phyloP scores from a whole-genome alignment of 1,139 yeast genomes.

The Lodderomyces metapsilosis region DNA sequence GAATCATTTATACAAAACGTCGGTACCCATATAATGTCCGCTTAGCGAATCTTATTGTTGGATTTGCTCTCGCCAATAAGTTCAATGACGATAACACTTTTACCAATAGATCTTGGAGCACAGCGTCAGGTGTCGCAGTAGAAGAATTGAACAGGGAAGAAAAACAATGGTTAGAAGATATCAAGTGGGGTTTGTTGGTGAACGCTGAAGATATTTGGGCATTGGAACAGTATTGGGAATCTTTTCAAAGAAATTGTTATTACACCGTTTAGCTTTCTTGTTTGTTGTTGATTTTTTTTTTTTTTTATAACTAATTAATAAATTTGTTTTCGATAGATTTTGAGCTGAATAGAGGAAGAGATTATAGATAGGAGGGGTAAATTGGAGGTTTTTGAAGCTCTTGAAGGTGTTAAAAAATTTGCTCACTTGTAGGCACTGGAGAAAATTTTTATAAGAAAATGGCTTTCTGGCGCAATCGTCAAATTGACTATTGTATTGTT shows the following conservation, averaged over 20 bases:
- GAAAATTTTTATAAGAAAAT: not conserved
- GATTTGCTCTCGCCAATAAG: slow-evolving; percentile 85
- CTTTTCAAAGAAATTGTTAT: slow-evolving; percentile 35
- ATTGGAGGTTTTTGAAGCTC: too few relatives aligned
- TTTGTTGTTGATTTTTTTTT: not conserved
- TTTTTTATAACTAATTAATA: not conserved
- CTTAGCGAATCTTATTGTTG: slow-evolving; percentile 38
- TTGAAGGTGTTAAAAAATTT: too few relatives aligned
- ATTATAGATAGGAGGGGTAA: too few relatives aligned
- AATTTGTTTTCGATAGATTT: not conserved
- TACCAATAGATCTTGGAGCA: slow-evolving; percentile 92
- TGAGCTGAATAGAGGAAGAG: too few relatives aligned
- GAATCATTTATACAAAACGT: too few relatives aligned
- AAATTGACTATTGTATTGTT: not conserved
- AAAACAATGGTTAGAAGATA: slow-evolving; percentile 64
- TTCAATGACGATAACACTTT: slow-evolving; percentile 96
- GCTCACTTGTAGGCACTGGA: not conserved
- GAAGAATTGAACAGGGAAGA: slow-evolving; percentile 63
- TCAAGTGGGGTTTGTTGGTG: slow-evolving; percentile 49
- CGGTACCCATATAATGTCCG: too few relatives aligned
- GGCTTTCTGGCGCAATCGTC: not conserved
- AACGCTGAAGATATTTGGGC: slow-evolving; percentile 42
- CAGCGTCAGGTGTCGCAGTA: slow-evolving; percentile 81
- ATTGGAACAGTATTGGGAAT: slow-evolving; percentile 48
- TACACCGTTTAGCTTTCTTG: not conserved